phyloP scores from a whole-genome alignment of 2,329 filamentous ascomycete species.

The Penicillium sp. region DNA sequence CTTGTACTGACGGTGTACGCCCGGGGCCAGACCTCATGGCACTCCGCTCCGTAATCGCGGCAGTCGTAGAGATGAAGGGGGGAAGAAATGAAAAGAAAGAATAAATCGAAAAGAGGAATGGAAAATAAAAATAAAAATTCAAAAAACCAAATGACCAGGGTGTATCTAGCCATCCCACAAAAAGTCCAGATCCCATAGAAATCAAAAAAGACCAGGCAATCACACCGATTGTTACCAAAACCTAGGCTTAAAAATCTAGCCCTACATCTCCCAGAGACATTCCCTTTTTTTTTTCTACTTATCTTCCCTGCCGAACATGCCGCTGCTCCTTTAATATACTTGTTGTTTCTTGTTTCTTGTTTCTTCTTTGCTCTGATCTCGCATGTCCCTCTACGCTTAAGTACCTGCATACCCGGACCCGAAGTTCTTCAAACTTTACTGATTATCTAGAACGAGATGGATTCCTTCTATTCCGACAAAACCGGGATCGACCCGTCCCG shows the following conservation, averaged over 20 bases:
- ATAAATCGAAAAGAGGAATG: conserved; percentile 10
- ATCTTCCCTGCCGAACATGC: conserved; percentile 21
- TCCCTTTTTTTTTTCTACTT: conserved; percentile 27
- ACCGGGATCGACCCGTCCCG: conserved; percentile 26
- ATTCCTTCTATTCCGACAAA: conserved; percentile 22
- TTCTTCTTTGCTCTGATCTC: neutral
- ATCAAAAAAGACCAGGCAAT: conserved; percentile 25
- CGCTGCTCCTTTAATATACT: neutral
- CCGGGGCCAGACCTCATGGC: neutral
- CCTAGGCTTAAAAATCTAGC: conserved; percentile 38
- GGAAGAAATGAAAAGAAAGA: neutral
- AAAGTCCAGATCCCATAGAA: conserved; percentile 5
- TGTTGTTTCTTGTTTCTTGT: no score
- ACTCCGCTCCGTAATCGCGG: neutral
- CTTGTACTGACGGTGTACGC: neutral
- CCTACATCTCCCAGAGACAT: conserved; percentile 32
- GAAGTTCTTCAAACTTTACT: neutral
- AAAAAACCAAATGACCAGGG: conserved; percentile 16
- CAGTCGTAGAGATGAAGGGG: neutral
- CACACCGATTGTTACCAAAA: conserved; percentile 33
- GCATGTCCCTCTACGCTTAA: neutral
- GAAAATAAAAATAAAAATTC: conserved; percentile 14
- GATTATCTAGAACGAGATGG: conserved; percentile 7
- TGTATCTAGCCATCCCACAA: neutral
- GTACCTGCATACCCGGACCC: neutral